Percentiles rank a stretch among this genome's conserved stretches.
phyloP scores from a whole-genome alignment of 2,329 filamentous ascomycete species.

The Aspergillus floridensis region DNA sequence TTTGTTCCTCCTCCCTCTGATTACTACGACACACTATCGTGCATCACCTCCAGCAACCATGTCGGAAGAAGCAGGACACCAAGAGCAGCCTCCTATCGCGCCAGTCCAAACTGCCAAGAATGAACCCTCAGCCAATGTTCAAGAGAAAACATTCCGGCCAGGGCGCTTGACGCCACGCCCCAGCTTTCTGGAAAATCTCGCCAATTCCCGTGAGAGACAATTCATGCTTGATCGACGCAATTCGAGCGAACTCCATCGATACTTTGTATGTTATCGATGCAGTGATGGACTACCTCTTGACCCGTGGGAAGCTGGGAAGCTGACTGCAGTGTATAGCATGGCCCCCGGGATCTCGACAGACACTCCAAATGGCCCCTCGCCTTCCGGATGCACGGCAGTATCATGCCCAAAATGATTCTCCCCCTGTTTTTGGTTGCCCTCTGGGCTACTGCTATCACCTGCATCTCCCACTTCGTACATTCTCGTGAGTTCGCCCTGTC shows the following conservation, averaged over 20 bases:
- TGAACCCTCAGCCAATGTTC: neutral
- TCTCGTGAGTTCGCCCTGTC: conserved; percentile 27
- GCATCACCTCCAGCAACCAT: neutral
- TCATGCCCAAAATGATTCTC: conserved; percentile 70
- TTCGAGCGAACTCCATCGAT: conserved; percentile 56
- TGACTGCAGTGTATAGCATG: conserved; percentile 22
- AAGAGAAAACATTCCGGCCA: conserved; percentile 24
- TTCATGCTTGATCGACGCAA: conserved; percentile 30
- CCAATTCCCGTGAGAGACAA: conserved; percentile 30
- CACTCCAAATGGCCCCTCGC: conserved; percentile 77
- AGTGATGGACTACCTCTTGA: neutral
- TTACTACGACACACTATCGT: neutral
- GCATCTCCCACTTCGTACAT: conserved; percentile 50
- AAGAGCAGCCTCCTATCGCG: neutral
- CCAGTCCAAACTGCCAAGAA: neutral
- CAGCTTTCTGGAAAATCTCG: conserved; percentile 34
- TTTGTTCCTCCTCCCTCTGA: neutral
- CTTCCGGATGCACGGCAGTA: conserved; percentile 71
- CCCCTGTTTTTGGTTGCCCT: conserved; percentile 61
- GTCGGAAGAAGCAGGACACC: neutral
- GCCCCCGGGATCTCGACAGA: conserved; percentile 65
- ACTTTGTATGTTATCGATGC: conserved; percentile 51
- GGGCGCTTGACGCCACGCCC: conserved; percentile 31
- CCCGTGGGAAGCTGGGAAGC: neutral
- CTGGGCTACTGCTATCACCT: conserved; percentile 67